Evolutionary conservation across 2,329 filamentous ascomycete species (phyloP).

Genomic region (Colletotrichum costaricense): DNA sequence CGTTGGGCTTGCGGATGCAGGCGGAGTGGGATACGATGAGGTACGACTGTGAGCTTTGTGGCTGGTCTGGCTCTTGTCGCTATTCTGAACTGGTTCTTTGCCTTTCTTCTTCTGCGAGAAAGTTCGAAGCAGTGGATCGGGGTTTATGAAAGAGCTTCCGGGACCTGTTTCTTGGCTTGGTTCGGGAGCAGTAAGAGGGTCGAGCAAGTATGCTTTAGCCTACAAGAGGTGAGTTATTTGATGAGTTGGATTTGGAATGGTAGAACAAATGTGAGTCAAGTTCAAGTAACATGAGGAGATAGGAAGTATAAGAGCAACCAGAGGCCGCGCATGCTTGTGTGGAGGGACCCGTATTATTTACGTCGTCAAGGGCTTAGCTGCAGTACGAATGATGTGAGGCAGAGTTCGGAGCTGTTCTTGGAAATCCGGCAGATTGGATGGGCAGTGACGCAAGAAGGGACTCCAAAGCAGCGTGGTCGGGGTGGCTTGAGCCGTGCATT

Average conservation of each 20-base stretch:
- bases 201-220: constrained; percentile 75
- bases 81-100: constrained; percentile 15
- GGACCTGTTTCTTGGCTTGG: constrained; percentile 75
- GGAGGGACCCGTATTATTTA: constrained; percentile 36
- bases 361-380: constrained; percentile 36
- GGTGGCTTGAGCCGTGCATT: constrained; percentile 29
- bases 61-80: constrained; percentile 18
- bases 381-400: constrained; percentile 23
- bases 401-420: constrained; percentile 31
- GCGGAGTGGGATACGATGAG: constrained; percentile 57
- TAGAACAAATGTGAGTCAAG: background rate
- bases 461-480: constrained; percentile 6
- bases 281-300: background rate
- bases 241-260: background rate
- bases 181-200: constrained; percentile 75
- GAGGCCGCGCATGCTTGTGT: constrained; percentile 26
- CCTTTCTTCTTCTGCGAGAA: constrained; percentile 41
- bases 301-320: background rate
- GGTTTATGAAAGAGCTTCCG: constrained; percentile 65
- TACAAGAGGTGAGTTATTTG: constrained; percentile 44
- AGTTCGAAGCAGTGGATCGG: constrained; percentile 39
- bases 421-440: constrained; percentile 27
- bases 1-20: constrained; percentile 64
- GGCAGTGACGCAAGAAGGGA: constrained; percentile 36
- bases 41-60: constrained; percentile 12